phyloP scores from a whole-genome alignment of 2,329 filamentous ascomycete species.

The Hypoxylon sp. region DNA sequence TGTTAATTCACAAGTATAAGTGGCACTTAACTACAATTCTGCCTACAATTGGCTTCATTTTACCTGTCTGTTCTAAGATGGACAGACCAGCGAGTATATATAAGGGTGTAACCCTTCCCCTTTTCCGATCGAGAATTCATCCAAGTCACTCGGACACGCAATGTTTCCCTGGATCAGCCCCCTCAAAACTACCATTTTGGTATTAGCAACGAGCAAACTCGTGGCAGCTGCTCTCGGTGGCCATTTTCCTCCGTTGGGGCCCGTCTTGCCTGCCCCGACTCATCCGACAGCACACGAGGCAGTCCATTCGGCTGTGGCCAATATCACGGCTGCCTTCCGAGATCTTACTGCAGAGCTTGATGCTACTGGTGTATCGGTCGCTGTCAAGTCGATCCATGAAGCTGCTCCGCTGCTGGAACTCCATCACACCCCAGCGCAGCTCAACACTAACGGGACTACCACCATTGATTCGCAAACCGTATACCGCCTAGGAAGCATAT shows the following conservation, averaged over 20 bases:
- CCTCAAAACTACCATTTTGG: slow-evolving; percentile 11
- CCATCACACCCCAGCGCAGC: slow-evolving; percentile 55
- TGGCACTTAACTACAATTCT: slow-evolving; percentile 20
- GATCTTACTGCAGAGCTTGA: slow-evolving; percentile 47
- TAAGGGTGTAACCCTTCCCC: slow-evolving; percentile 11
- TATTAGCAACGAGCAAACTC: slow-evolving; percentile 33
- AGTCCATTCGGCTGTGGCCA: slow-evolving; percentile 47
- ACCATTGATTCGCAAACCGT: slow-evolving; percentile 50
- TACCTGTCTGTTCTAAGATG: slow-evolving; percentile 1
- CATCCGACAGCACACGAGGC: slow-evolving; percentile 49
- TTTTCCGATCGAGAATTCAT: background rate
- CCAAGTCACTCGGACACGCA: slow-evolving; percentile 1
- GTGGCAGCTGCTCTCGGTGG: slow-evolving; percentile 46
- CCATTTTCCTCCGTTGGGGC: slow-evolving; percentile 58
- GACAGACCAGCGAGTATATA: slow-evolving; percentile 9
- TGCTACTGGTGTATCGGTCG: slow-evolving; percentile 54
- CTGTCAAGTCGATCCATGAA: slow-evolving; percentile 58
- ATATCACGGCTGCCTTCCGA: slow-evolving; percentile 46
- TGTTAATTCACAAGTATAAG: background rate
- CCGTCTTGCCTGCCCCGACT: slow-evolving; percentile 55
- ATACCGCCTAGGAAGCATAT: slow-evolving; percentile 54
- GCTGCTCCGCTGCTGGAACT: slow-evolving; percentile 53
- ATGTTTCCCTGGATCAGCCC: slow-evolving; percentile 17
- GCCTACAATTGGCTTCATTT: slow-evolving; percentile 7
- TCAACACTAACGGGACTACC: slow-evolving; percentile 46